Base-by-base conservation (phyloP, 805 yeast species). In the Groenewaldozyma salmanticensis region DNA sequence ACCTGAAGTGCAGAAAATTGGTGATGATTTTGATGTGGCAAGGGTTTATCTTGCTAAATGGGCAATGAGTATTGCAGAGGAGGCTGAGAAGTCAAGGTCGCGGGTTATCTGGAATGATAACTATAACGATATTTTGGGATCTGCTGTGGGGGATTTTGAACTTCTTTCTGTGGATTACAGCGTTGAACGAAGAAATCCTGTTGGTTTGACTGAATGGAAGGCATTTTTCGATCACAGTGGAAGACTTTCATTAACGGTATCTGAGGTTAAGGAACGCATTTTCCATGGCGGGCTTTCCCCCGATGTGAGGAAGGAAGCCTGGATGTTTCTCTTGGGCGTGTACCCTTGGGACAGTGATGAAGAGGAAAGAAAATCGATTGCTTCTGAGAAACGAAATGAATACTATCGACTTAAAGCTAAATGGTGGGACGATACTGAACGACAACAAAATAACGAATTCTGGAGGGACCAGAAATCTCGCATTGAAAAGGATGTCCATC, bases 1-100 rank as follows among this genome's bases (percentile, higher is more conserved):
- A 48, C 92, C 95, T 0, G 94, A 85, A 52, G 94, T 90, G 9
- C 72, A 71, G 52, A 75, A 71, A 42, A 74, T 90, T 20, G 84
- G 92, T 44, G 83, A 85, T 48, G 97, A 90, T 47, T 92, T 88
- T 57, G 97, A 88, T 55, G 78, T 90, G 39, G 97, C 97, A 0
- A 73, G 88, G 40, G 81, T 87, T 3, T 90, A 86, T 58, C 67
- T 90, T 44, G 97, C 97, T 3, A 88, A 87, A 64, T 92, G 97
- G 97, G 96, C 97, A 0, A 72, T 85, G 51, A 85, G 85, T 21
- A 92, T 92, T 6, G 92, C 90, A 52, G 88, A 87, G 52, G 94
- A 90, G 58, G 92, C 95, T 1, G 87, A 77, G 50, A 72, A 75
- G 42, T 60, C 68, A 52, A 64, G 59, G 45, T 58, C 56, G 22